Conservation (phyloP, 805 yeast genomes). For the Naumovozyma dairenensis region DNA sequence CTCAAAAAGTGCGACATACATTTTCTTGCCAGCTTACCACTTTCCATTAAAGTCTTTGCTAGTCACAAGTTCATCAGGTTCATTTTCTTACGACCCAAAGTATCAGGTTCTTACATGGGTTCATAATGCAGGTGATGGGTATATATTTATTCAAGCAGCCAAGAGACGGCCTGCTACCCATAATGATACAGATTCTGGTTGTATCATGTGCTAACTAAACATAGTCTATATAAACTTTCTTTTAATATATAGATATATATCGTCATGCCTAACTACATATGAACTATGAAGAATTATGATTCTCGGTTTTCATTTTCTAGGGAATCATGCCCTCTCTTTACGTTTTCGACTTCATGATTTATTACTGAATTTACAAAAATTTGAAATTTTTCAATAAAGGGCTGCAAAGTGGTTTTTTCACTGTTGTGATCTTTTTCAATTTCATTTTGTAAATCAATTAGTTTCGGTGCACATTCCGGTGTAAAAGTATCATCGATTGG, state of each 20-base stretch:
- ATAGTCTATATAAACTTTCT: background rate
- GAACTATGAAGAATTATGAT: background rate
- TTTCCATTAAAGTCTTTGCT: constrained; percentile 42
- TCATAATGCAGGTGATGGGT: constrained; percentile 40
- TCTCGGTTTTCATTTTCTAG: constrained; percentile 4
- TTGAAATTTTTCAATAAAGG: constrained; percentile 58
- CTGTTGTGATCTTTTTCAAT: constrained; percentile 40
- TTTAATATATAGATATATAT: background rate
- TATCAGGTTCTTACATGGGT: constrained; percentile 62
- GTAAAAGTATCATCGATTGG: constrained; percentile 54
- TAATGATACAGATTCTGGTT: background rate
- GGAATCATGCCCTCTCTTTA: constrained; percentile 35
- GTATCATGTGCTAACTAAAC: no score
- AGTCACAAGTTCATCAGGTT: constrained; percentile 47
- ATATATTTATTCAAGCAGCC: constrained; percentile 17
- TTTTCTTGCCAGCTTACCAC: constrained; percentile 67
- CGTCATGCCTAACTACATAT: no score
- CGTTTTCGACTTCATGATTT: constrained; percentile 38
- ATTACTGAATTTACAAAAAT: constrained; percentile 49
- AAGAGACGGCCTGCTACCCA: background rate
- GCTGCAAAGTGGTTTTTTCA: constrained; percentile 55
- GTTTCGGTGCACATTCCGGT: constrained; percentile 73
- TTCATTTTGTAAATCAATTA: constrained; percentile 54
- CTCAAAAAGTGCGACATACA: constrained; percentile 38
- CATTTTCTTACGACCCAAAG: constrained; percentile 40